Evolutionary conservation across 345 rosid species (phyloP).

Genomic region (Turritis glabra): DNA sequence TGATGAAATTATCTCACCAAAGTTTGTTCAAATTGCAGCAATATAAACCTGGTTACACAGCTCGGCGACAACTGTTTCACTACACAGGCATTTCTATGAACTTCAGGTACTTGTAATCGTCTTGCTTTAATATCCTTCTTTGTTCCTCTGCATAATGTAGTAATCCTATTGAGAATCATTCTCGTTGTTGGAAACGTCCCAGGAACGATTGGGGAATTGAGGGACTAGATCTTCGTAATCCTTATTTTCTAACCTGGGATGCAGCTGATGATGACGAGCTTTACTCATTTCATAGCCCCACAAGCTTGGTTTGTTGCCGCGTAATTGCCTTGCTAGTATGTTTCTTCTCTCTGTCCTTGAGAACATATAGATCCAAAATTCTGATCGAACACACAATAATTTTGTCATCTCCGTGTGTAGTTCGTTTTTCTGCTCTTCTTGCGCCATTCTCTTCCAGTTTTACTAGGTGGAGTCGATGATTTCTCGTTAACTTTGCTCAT

Average conservation of each 20-base stretch:
- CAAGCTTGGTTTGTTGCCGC: constrained; percentile 73
- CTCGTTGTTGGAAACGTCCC: not conserved
- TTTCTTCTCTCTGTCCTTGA: constrained; percentile 13
- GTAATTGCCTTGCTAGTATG: constrained; percentile 64
- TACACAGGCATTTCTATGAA: constrained; percentile 58
- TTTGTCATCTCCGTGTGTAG: constrained; percentile 43
- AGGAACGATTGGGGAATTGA: constrained; percentile 73
- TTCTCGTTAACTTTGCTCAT: constrained; percentile 55
- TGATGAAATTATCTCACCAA: not conserved
- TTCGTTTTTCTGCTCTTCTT: constrained; percentile 68
- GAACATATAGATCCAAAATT: not conserved
- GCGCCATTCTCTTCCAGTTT: constrained; percentile 68
- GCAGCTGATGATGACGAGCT: constrained; percentile 52
- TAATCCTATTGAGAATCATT: not conserved
- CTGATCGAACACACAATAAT: not conserved
- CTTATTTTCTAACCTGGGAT: constrained; percentile 52
- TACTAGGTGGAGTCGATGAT: constrained; percentile 55
- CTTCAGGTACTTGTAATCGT: constrained; percentile 51
- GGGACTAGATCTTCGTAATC: constrained; percentile 49
- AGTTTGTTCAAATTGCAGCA: constrained; percentile 51
- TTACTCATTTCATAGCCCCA: constrained; percentile 46
- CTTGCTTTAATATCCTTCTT: not conserved
- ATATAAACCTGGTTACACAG: constrained; percentile 63
- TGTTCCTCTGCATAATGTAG: not conserved
- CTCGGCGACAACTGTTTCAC: constrained; percentile 56